phyloP scores from a whole-genome alignment of 225 moss, liverwort and hornwort genomes.

The Marchantia polymorpha region DNA sequence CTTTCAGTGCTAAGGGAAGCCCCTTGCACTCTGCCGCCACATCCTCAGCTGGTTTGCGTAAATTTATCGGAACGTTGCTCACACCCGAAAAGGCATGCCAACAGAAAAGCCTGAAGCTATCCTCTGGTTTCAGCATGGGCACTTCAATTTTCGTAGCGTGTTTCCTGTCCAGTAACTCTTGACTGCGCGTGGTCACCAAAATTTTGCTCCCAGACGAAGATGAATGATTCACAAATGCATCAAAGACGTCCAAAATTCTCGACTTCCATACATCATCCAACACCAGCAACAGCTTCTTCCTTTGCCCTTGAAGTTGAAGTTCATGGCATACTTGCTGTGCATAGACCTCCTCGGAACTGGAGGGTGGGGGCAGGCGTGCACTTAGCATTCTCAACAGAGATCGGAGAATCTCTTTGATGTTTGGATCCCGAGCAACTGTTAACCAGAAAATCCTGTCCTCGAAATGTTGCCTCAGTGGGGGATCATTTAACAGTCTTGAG shows the following conservation, averaged over 20 bases:
- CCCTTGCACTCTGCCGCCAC: constrained; percentile 30
- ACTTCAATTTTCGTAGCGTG: constrained; percentile 15
- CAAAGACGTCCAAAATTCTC: neutral
- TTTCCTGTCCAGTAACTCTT: neutral
- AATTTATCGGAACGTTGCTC: constrained; percentile 1
- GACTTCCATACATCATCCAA: constrained; percentile 22
- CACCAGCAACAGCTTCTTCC: constrained; percentile 4
- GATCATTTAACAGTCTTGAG: no score
- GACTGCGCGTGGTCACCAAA: constrained; percentile 19
- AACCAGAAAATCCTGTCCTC: no score
- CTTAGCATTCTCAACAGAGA: no score
- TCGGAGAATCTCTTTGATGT: no score
- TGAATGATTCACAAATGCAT: neutral
- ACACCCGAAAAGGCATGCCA: constrained; percentile 40
- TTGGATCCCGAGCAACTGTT: no score
- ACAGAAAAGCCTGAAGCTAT: constrained; percentile 44
- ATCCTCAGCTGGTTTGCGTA: neutral
- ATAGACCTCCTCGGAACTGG: no score
- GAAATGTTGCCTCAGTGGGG: no score
- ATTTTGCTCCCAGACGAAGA: constrained; percentile 5
- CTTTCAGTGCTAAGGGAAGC: constrained; percentile 46
- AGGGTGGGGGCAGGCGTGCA: no score
- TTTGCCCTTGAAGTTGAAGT: neutral
- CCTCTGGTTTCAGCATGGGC: constrained; percentile 22
- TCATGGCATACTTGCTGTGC: no score